phyloP scores from a whole-genome alignment of 2,329 filamentous ascomycete species.

The Penicillium sclerotigenum region DNA sequence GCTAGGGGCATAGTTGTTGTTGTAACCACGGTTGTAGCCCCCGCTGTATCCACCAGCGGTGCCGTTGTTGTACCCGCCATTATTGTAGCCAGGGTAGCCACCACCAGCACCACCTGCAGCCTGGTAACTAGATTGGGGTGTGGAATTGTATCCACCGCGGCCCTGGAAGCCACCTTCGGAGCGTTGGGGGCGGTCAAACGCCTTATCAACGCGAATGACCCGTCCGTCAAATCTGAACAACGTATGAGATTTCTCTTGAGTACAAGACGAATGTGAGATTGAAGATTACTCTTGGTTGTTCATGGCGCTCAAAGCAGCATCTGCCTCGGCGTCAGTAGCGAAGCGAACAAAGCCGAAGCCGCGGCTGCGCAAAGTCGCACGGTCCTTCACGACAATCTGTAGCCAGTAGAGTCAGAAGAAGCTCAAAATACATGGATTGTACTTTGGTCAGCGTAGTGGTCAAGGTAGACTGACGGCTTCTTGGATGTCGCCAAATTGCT shows the following conservation, averaged over 20 bases:
- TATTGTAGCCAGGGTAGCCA: conserved; percentile 27
- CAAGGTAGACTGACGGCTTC: conserved; percentile 73
- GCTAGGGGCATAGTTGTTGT: conserved; percentile 10
- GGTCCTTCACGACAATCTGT: conserved; percentile 95
- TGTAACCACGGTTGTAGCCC: conserved; percentile 33
- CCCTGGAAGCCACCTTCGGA: conserved; percentile 49
- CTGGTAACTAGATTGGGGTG: conserved; percentile 35
- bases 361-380: conserved; percentile 92
- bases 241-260: conserved; percentile 15
- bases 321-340: conserved; percentile 46
- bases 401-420: conserved; percentile 19
- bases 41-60: conserved; percentile 25
- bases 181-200: conserved; percentile 71
- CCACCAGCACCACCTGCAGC: conserved; percentile 42
- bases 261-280: conserved; percentile 15
- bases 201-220: conserved; percentile 91
- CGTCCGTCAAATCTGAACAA: conserved; percentile 79
- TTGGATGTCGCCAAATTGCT: conserved; percentile 84
- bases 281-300: conserved; percentile 65
- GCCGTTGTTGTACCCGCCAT: conserved; percentile 19
- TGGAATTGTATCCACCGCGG: conserved; percentile 46
- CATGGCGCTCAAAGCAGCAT: conserved; percentile 43
- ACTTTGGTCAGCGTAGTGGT: background rate
- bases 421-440: background rate
- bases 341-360: conserved; percentile 97